Evolutionary conservation across 495 filamentous ascomycete species (phyloP).

Genomic region (Aspergillus taichungensis): DNA sequence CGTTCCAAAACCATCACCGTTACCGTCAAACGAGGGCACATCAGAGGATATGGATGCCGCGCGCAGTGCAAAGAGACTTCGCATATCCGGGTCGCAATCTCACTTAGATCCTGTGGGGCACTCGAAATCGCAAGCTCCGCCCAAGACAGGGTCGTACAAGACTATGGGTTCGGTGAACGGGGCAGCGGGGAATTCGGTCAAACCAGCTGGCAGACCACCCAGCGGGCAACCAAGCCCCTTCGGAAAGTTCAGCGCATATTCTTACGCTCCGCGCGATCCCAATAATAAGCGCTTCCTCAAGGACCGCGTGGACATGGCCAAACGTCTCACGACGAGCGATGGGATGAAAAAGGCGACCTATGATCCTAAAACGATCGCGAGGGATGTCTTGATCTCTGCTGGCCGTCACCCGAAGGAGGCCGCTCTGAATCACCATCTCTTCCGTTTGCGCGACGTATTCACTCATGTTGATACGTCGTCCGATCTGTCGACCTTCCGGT

Average conservation of each 20-base stretch:
- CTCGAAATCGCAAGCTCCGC: too few species aligned
- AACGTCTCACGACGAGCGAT: constrained; percentile 36
- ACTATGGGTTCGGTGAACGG: too few species aligned
- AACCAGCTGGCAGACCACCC: too few species aligned
- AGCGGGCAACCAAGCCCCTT: too few species aligned
- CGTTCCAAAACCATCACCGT: too few species aligned
- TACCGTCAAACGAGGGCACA: too few species aligned
- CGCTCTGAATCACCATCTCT: constrained; percentile 51
- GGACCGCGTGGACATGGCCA: constrained; percentile 22
- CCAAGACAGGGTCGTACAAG: too few species aligned
- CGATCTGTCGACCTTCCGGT: constrained; percentile 56
- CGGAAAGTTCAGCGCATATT: constrained; percentile 1
- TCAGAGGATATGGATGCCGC: too few species aligned
- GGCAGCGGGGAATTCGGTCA: too few species aligned
- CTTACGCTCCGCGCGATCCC: constrained; percentile 4
- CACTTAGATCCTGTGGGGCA: too few species aligned
- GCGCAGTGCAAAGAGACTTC: too few species aligned
- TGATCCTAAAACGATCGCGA: constrained; percentile 53
- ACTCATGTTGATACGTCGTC: constrained; percentile 27
- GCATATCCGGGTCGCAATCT: too few species aligned
- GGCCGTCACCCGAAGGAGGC: constrained; percentile 51
- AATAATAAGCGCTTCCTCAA: constrained; percentile 8
- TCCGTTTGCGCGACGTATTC: constrained; percentile 34
- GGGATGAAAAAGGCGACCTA: constrained; percentile 41
- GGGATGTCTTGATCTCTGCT: constrained; percentile 53